Conservation (phyloP, 2,329 filamentous ascomycete genomes). For the Cladobotryum mycophilum region DNA sequence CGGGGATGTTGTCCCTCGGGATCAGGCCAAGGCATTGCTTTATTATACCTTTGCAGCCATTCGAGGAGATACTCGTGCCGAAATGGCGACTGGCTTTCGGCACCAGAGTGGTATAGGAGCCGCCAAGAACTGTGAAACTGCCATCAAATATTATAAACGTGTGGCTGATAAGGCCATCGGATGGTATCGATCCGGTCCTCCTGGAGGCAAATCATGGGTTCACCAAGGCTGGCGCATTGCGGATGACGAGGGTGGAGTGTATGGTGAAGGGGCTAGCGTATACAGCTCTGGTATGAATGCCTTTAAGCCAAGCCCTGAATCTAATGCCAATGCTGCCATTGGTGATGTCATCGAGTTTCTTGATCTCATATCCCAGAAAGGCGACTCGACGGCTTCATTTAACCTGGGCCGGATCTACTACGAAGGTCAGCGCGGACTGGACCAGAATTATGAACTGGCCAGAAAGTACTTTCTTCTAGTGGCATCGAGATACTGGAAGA, state of each 20-base stretch:
- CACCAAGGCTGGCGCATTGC: conserved; percentile 78
- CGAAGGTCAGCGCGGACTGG: conserved; percentile 71
- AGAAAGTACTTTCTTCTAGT: conserved; percentile 77
- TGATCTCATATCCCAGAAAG: conserved; percentile 83
- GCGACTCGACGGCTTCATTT: conserved; percentile 80
- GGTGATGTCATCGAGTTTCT: conserved; percentile 94
- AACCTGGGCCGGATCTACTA: conserved; percentile 83
- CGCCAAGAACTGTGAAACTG: conserved; percentile 76
- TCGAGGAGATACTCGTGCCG: conserved; percentile 72
- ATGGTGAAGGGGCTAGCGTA: conserved; percentile 89
- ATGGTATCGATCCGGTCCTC: conserved; percentile 84
- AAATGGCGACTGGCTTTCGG: conserved; percentile 90
- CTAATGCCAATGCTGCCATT: conserved; percentile 76
- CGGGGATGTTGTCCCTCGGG: conserved; percentile 68
- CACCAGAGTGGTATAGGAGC: conserved; percentile 81
- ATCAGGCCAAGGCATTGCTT: conserved; percentile 86
- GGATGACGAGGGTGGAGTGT: conserved; percentile 86
- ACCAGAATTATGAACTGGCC: conserved; percentile 65
- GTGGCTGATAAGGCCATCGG: conserved; percentile 89
- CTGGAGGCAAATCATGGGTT: conserved; percentile 73
- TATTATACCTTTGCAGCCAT: conserved; percentile 94
- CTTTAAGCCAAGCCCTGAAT: conserved; percentile 63
- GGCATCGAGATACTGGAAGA: conserved; percentile 72
- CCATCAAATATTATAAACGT: conserved; percentile 81
- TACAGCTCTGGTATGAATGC: conserved; percentile 82